Evolutionary conservation across 2,329 filamentous ascomycete species (phyloP).

Genomic region (Colletotrichum sp.): DNA sequence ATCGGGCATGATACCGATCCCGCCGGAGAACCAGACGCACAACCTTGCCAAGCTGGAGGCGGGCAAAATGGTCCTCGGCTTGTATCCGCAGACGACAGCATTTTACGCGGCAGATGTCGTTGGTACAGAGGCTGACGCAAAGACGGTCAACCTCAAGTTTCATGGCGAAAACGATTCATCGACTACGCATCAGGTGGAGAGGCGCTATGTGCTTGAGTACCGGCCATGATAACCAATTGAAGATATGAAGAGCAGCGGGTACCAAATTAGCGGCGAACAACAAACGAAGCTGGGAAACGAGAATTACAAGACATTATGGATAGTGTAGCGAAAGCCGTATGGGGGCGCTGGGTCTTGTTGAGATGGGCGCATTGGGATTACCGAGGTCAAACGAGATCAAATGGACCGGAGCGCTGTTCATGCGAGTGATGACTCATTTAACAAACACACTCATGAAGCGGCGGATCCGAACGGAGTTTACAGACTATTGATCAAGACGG

Average conservation of each 20-base stretch:
- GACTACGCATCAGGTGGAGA: conserved; percentile 76
- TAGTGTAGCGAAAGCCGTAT: background rate
- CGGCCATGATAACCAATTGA: conserved; percentile 44
- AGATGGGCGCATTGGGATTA: background rate
- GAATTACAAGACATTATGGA: background rate
- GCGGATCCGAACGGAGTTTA: conserved; percentile 9
- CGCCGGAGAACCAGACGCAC: conserved; percentile 52
- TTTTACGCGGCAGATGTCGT: conserved; percentile 87
- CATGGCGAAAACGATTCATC: conserved; percentile 78
- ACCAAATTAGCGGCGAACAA: background rate
- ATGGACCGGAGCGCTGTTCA: background rate
- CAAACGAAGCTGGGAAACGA: background rate
- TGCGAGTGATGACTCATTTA: conserved; percentile 6
- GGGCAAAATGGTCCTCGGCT: conserved; percentile 75
- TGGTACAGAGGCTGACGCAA: conserved; percentile 61
- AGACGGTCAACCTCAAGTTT: conserved; percentile 69
- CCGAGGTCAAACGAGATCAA: conserved; percentile 7
- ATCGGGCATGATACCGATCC: conserved; percentile 78
- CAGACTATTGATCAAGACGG: background rate
- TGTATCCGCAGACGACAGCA: conserved; percentile 84
- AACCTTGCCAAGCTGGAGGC: conserved; percentile 65
- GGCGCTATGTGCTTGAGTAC: conserved; percentile 79
- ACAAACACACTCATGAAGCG: conserved; percentile 4
- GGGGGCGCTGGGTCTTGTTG: background rate
- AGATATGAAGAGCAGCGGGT: background rate